These are phyloP conservation scores for Dimargaris xerosporica DNA, from an alignment of 192 early-diverging fungal species.

Conservation along the genomic window DNA sequence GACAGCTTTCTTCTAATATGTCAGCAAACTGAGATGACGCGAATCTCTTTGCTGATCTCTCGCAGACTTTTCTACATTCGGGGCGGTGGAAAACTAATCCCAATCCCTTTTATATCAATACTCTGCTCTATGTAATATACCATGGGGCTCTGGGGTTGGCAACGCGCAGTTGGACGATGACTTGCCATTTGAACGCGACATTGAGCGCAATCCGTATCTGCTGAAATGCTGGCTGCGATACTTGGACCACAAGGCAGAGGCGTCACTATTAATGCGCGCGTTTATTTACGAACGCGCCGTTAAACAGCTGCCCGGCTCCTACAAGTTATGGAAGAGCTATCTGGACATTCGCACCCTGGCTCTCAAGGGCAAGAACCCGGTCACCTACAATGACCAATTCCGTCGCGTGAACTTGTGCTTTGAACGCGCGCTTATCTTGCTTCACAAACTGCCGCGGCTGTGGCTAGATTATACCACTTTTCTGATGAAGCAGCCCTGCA, in stretches of 20 bases:
- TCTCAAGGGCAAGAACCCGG: constrained; percentile 32
- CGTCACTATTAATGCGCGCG: constrained; percentile 27
- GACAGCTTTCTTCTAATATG: too few species aligned
- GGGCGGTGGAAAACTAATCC: too few species aligned
- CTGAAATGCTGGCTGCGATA: constrained; percentile 80
- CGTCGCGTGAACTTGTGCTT: constrained; percentile 56
- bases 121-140: too few species aligned
- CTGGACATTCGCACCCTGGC: constrained; percentile 44
- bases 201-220: constrained; percentile 45
- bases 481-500: constrained; percentile 46
- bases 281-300: constrained; percentile 83
- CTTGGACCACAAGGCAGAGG: constrained; percentile 63
- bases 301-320: constrained; percentile 75
- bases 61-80: too few species aligned
- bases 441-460: constrained; percentile 92
- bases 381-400: constrained; percentile 42
- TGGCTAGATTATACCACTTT: constrained; percentile 72
- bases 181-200: constrained; percentile 52
- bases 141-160: too few species aligned
- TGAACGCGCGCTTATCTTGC: constrained; percentile 71
- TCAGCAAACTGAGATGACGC: too few species aligned
- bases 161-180: too few species aligned
- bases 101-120: too few species aligned
- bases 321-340: constrained; percentile 90
- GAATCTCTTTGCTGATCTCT: too few species aligned